Evolutionary conservation across 495 filamentous ascomycete genomes (phyloP).

Genomic region (Penicillium argentinense): DNA sequence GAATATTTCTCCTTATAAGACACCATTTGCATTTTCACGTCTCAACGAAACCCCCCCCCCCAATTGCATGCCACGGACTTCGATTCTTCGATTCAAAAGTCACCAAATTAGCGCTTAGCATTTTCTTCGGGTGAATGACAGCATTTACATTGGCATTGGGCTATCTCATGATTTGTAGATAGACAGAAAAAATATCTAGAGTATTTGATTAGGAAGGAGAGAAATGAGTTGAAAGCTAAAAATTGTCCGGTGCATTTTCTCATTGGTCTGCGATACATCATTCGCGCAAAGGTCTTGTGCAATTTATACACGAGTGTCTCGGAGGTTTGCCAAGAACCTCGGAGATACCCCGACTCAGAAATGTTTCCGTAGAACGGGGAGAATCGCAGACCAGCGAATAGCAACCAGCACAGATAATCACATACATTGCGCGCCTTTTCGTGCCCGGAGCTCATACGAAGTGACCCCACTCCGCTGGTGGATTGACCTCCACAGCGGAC

Average conservation of each 20-base stretch:
- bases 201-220: neutral
- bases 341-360: neutral
- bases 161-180: no score
- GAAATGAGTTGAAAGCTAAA: neutral
- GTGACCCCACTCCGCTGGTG: neutral
- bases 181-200: neutral
- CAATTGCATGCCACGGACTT: neutral
- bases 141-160: neutral
- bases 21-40: neutral
- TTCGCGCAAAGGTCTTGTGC: no score
- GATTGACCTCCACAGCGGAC: neutral
- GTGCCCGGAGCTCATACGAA: neutral
- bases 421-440: neutral
- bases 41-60: neutral
- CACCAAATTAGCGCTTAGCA: neutral
- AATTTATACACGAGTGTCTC: neutral
- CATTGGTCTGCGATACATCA: no score
- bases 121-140: neutral
- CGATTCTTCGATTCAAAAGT: neutral
- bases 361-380: no score
- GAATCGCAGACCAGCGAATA: no score
- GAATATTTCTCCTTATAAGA: neutral
- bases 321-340: neutral
- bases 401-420: no score
- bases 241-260: neutral